phyloP scores from a whole-genome alignment of 768 basidiomycete species.

The Auricularia cornea region DNA sequence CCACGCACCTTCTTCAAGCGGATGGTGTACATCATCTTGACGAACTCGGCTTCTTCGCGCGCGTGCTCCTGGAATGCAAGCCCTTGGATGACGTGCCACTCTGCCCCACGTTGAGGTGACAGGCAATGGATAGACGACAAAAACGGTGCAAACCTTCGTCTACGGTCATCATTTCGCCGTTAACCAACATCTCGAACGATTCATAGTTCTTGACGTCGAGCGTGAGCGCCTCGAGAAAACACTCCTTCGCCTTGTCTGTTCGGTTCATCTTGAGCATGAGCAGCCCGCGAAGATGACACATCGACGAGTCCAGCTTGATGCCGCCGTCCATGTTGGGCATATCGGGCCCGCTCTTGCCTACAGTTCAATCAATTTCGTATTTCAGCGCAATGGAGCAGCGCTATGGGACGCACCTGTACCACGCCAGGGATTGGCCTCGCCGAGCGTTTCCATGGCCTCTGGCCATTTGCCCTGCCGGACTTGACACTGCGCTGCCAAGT shows the following conservation, averaged over 20 bases:
- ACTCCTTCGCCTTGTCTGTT: conserved; percentile 82
- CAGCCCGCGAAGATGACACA: conserved; percentile 89
- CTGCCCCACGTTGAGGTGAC: no score
- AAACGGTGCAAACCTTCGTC: conserved; percentile 66
- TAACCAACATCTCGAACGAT: conserved; percentile 82
- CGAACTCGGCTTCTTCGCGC: conserved; percentile 83
- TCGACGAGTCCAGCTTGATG: conserved; percentile 97
- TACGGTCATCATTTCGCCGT: conserved; percentile 91
- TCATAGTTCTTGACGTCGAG: conserved; percentile 98
- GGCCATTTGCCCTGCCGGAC: conserved; percentile 88
- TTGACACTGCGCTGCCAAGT: conserved; percentile 93
- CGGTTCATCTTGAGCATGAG: conserved; percentile 92
- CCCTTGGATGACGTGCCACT: conserved; percentile 92
- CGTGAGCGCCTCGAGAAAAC: conserved; percentile 91
- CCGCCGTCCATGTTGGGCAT: conserved; percentile 83
- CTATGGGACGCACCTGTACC: conserved; percentile 56
- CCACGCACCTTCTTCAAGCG: conserved; percentile 65
- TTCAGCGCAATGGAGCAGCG: no score
- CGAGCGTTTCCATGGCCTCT: conserved; percentile 87
- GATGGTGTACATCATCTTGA: conserved; percentile 86
- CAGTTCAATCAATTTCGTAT: no score
- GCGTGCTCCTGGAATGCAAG: conserved; percentile 78
- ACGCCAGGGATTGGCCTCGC: conserved; percentile 84
- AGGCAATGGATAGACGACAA: background rate
- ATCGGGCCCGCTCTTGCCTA: conserved; percentile 58